Base-by-base conservation (phyloP, 2,329 filamentous ascomycete species). In the Xylaria sp. region DNA sequence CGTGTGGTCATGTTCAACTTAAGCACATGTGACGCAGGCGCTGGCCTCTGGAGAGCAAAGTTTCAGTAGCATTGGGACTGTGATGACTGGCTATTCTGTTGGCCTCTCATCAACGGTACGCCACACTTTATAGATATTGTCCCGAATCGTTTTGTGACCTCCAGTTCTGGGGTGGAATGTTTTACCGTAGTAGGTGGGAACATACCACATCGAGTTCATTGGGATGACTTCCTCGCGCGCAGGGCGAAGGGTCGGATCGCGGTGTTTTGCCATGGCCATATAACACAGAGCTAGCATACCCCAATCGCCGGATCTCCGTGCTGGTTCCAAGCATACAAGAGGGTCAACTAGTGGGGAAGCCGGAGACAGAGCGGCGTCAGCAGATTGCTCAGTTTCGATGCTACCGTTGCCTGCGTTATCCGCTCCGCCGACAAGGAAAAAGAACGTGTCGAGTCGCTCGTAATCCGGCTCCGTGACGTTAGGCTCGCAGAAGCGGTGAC, bases 131-230 rank as follows among this genome's bases (percentile, higher is more conserved):
- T 77, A 78, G 9, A 78, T 72, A 51, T 70, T 71, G 42, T 77
- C 69, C 45, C 75, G 68, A 23, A 80, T 77, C 0, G 71, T 72
- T 65, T 74, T 72, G 53, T 80, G 78, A 3, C 79, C 79, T 33
- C 75, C 68, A 1, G 74, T 77, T 47, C 78, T 74, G 45, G 80
- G 79, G 68, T 82, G 78, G 67, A 82, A 81, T 0, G 77, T 80
- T 69, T 80, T 80, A 45, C 77, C 80, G 55, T 80, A 81, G 60
- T 78, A 81, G 31, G 78, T 79, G 14, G 80, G 79, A n/a, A 80
- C 78, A 68, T 79, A 78, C 79, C 79, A 80, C 77, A 79, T 80
- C 2, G 76, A 77, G 46, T 76, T 76, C 55, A 74, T 60, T 6
- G 68, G 60, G 25, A 67, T 61, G 3, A 75, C 23, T 12, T 71